Percentiles rank a stretch among this genome's conserved stretches.
These are phyloP conservation scores for Hanseniaspora uvarum DNA, from an alignment of 1,139 yeast genomes.

Conservation along the genomic window DNA sequence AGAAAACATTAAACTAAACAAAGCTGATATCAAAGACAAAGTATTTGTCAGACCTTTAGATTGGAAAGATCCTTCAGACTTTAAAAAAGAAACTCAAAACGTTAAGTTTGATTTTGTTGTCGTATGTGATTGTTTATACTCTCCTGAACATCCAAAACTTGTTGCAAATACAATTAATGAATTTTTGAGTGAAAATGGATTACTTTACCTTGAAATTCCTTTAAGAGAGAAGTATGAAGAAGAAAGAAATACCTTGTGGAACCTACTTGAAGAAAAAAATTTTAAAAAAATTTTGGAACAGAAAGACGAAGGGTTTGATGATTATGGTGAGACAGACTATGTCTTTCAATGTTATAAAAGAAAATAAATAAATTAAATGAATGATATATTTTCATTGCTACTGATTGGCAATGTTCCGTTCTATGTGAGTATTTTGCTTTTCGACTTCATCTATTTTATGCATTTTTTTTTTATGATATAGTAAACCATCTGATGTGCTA, in stretches of 20 bases:
- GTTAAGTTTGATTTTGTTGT: slow-evolving; percentile 48
- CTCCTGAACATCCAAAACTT: slow-evolving; percentile 68
- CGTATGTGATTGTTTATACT: slow-evolving; percentile 81
- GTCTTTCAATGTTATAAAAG: slow-evolving; percentile 58
- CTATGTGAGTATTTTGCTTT: not conserved
- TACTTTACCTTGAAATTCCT: slow-evolving; percentile 65
- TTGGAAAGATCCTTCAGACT: slow-evolving; percentile 55
- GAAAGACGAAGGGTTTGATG: slow-evolving; percentile 63
- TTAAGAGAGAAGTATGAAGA: slow-evolving; percentile 53
- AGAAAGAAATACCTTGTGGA: slow-evolving; percentile 56
- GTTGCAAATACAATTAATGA: slow-evolving; percentile 47
- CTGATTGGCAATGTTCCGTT: not conserved
- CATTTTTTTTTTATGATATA: slow-evolving; percentile 68
- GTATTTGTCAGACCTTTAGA: slow-evolving; percentile 48
- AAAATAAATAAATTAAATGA: not conserved
- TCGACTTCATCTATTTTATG: slow-evolving; percentile 51
- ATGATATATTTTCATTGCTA: not conserved
- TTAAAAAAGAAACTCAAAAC: slow-evolving; percentile 29
- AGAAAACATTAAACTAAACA: slow-evolving; percentile 40
- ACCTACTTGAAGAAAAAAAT: slow-evolving; percentile 36
- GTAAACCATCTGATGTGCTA: slow-evolving; percentile 45
- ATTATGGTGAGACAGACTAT: slow-evolving; percentile 61
- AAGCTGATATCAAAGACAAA: slow-evolving; percentile 20
- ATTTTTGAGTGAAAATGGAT: slow-evolving; percentile 36
- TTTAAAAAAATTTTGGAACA: slow-evolving; percentile 29